Percentiles rank a stretch among this genome's conserved stretches.
Evolutionary conservation across 805 yeast species (phyloP).

Genomic region (Blastobotrys terrestris): DNA sequence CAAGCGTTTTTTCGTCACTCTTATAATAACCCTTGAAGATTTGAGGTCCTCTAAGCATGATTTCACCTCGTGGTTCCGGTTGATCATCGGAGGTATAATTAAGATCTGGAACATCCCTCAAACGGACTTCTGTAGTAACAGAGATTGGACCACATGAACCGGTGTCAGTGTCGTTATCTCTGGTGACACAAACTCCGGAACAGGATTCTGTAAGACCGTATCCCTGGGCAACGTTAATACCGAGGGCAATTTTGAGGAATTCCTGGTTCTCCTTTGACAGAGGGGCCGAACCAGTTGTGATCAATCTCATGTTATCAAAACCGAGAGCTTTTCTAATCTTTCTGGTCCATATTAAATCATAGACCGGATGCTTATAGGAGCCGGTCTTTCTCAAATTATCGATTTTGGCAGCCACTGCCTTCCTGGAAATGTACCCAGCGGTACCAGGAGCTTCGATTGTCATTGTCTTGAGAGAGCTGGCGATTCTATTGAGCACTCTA

Average conservation of each 20-base stretch:
- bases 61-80: conserved; percentile 50
- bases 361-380: conserved; percentile 33
- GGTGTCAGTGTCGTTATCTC: conserved; percentile 38
- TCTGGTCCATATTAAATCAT: conserved; percentile 36
- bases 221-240: conserved; percentile 56
- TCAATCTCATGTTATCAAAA: conserved; percentile 36
- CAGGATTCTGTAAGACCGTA: conserved; percentile 69
- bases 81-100: conserved; percentile 40
- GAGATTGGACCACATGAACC: conserved; percentile 62
- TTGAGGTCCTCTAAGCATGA: conserved; percentile 60
- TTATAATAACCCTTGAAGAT: conserved; percentile 52
- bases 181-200: conserved; percentile 48
- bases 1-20: conserved; percentile 48
- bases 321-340: conserved; percentile 46
- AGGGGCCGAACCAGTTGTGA: conserved; percentile 64
- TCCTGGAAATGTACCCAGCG: conserved; percentile 37
- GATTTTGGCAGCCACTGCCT: conserved; percentile 39
- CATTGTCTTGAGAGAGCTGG: conserved; percentile 50
- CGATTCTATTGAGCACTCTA: conserved; percentile 55
- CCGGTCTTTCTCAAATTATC: conserved; percentile 31
- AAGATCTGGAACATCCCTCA: conserved; percentile 62
- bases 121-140: conserved; percentile 48
- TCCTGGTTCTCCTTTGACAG: conserved; percentile 53
- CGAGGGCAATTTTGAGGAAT: conserved; percentile 57
- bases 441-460: conserved; percentile 40